phyloP scores from a whole-genome alignment of 2,329 filamentous ascomycete species.

The Stagonosporopsis tanaceti region DNA sequence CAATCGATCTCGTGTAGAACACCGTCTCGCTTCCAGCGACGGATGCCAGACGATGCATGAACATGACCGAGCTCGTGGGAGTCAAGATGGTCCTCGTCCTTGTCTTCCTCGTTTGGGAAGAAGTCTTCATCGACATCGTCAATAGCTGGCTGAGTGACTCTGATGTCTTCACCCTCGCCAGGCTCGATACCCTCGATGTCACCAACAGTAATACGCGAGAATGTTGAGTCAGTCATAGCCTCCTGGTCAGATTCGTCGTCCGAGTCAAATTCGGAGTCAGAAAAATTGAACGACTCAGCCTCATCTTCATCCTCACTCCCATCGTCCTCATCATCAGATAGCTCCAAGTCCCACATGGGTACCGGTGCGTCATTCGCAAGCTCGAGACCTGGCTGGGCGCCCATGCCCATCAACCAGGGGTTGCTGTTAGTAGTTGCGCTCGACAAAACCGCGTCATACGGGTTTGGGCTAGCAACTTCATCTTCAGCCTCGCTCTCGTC shows the following conservation, averaged over 20 bases:
- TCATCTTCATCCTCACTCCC: constrained; percentile 51
- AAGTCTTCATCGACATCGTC: constrained; percentile 87
- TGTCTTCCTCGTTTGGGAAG: constrained; percentile 77
- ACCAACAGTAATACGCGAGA: constrained; percentile 53
- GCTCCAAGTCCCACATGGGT: constrained; percentile 54
- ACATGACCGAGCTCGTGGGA: constrained; percentile 83
- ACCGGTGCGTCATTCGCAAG: constrained; percentile 37
- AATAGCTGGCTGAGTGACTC: constrained; percentile 89
- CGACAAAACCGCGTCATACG: constrained; percentile 51
- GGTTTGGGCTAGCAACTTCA: constrained; percentile 39
- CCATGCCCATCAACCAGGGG: constrained; percentile 49
- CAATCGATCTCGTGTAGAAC: constrained; percentile 93
- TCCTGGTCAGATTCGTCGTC: constrained; percentile 43
- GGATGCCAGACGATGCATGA: constrained; percentile 88
- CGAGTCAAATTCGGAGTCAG: constrained; percentile 63
- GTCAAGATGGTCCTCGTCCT: constrained; percentile 79
- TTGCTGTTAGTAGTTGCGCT: constrained; percentile 49
- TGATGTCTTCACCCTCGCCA: constrained; percentile 77
- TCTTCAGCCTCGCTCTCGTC: constrained; percentile 58
- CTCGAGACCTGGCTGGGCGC: constrained; percentile 45
- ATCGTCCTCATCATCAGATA: constrained; percentile 63
- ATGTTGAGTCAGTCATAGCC: constrained; percentile 39
- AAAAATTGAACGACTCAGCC: constrained; percentile 56
- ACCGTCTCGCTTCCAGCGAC: constrained; percentile 74
- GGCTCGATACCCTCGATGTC: constrained; percentile 81